These are phyloP conservation scores for Pythium aphanidermatum DNA, from an alignment of 352 stramenopile species.

Conservation along the genomic window DNA sequence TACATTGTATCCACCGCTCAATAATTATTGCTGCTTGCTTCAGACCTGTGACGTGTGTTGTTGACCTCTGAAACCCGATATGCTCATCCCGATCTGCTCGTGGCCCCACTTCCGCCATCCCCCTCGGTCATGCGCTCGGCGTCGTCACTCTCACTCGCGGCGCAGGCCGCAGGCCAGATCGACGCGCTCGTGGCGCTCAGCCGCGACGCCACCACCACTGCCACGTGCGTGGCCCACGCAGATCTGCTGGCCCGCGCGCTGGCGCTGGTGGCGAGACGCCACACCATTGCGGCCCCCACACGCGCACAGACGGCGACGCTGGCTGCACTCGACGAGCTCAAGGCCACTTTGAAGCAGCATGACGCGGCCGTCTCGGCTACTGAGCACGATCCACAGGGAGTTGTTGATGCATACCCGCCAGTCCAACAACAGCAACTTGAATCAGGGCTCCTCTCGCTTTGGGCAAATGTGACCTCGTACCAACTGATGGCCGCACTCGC, in stretches of 20 bases:
- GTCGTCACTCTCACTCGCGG: constrained; percentile 11
- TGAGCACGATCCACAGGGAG: constrained; percentile 4
- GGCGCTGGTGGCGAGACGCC: constrained; percentile 12
- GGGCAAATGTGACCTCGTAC: constrained; percentile 54
- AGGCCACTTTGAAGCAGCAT: constrained; percentile 16
- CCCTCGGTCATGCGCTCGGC: constrained; percentile 14
- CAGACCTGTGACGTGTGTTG: constrained; percentile 3
- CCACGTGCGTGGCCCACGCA: constrained; percentile 9
- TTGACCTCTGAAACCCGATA: background rate
- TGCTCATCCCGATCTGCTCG: background rate
- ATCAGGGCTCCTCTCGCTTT: constrained; percentile 37
- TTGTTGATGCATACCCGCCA: background rate
- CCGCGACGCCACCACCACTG: constrained; percentile 8
- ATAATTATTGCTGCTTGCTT: no score
- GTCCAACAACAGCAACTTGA: constrained; percentile 29
- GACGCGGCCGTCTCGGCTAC: constrained; percentile 4
- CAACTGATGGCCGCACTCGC: constrained; percentile 50
- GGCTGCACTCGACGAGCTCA: constrained; percentile 37
- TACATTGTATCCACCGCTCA: background rate
- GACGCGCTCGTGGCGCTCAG: constrained; percentile 20
- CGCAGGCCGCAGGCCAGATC: constrained; percentile 11
- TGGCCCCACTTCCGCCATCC: background rate
- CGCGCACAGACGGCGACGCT: constrained; percentile 10
- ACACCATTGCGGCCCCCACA: constrained; percentile 13
- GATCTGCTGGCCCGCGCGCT: constrained; percentile 22